Percentiles rank a stretch among this genome's conserved stretches.
These are phyloP conservation scores for Torulaspora indica DNA, from an alignment of 805 yeast genomes.

Conservation along the genomic window DNA sequence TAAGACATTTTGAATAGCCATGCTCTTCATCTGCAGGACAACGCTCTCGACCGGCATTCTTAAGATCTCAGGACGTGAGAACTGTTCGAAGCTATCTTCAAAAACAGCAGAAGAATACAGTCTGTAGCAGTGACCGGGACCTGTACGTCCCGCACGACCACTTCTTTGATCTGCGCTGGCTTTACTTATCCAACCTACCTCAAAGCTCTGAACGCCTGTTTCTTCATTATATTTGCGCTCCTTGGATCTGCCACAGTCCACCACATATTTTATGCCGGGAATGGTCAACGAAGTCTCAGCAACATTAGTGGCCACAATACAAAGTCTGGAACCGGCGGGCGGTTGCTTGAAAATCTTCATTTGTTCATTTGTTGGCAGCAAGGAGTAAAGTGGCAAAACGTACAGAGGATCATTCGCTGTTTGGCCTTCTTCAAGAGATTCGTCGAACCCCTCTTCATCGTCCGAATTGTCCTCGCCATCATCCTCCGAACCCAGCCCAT, in stretches of 20 bases:
- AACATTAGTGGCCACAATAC: slow-evolving; percentile 94
- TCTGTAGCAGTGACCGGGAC: slow-evolving; percentile 96
- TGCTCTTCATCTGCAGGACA: slow-evolving; percentile 91
- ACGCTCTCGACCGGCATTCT: slow-evolving; percentile 96
- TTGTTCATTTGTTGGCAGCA: slow-evolving; percentile 91
- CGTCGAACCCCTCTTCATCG: slow-evolving; percentile 62
- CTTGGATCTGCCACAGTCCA: slow-evolving; percentile 91
- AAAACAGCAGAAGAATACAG: slow-evolving; percentile 89
- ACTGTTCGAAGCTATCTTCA: slow-evolving; percentile 78
- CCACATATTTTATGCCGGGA: slow-evolving; percentile 91
- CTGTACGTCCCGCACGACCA: slow-evolving; percentile 98
- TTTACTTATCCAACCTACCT: slow-evolving; percentile 85
- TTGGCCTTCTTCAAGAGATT: slow-evolving; percentile 64
- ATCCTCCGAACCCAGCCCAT: slow-evolving; percentile 32
- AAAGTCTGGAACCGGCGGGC: slow-evolving; percentile 78
- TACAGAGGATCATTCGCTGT: slow-evolving; percentile 72
- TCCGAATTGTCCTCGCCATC: slow-evolving; percentile 38
- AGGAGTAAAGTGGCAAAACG: slow-evolving; percentile 87
- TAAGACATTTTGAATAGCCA: slow-evolving; percentile 87
- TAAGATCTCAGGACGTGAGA: slow-evolving; percentile 82
- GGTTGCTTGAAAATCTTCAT: slow-evolving; percentile 85
- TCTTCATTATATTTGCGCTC: slow-evolving; percentile 77
- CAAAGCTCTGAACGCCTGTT: slow-evolving; percentile 89
- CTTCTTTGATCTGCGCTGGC: slow-evolving; percentile 95
- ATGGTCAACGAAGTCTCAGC: slow-evolving; percentile 97